phyloP scores from a whole-genome alignment of 163 green algal genomes.

The Scenedesmus sp. region DNA sequence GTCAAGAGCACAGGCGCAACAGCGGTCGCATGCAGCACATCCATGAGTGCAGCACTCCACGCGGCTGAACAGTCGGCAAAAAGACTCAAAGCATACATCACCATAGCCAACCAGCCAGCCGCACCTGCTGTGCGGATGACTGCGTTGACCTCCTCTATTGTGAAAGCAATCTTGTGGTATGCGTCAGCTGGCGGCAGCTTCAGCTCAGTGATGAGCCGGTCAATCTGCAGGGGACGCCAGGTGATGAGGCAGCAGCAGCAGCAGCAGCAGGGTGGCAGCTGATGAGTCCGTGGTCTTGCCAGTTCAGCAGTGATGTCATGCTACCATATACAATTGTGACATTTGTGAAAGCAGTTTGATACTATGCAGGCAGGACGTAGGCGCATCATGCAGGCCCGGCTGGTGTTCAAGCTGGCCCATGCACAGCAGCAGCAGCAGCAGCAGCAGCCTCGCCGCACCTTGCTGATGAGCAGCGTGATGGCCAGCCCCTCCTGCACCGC shows the following conservation, averaged over 20 bases:
- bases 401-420: background rate
- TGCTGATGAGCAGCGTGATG: slow-evolving; percentile 94
- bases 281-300: background rate
- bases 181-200: slow-evolving; percentile 97
- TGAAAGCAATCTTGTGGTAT: slow-evolving; percentile 98
- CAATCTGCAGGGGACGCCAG: slow-evolving; percentile 73
- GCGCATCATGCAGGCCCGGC: background rate
- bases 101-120: background rate
- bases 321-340: background rate
- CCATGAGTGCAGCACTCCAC: too few species aligned
- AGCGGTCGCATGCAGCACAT: background rate
- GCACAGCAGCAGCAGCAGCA: background rate
- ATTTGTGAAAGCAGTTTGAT: too few species aligned
- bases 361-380: background rate
- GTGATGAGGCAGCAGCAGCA: background rate
- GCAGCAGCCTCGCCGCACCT: slow-evolving; percentile 67
- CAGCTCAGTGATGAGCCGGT: slow-evolving; percentile 98
- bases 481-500: slow-evolving; percentile 91
- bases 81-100: background rate
- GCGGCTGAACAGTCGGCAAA: background rate
- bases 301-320: too few species aligned
- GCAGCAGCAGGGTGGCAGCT: background rate
- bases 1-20: background rate
- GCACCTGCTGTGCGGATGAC: slow-evolving; percentile 29
- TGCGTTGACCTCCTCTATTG: slow-evolving; percentile 95